A percentile compares a stretch with the other conserved stretches of the same genome.
Evolutionary conservation across 192 early-diverging fungal species (phyloP).

Genomic region (Coemansia umbellata): DNA sequence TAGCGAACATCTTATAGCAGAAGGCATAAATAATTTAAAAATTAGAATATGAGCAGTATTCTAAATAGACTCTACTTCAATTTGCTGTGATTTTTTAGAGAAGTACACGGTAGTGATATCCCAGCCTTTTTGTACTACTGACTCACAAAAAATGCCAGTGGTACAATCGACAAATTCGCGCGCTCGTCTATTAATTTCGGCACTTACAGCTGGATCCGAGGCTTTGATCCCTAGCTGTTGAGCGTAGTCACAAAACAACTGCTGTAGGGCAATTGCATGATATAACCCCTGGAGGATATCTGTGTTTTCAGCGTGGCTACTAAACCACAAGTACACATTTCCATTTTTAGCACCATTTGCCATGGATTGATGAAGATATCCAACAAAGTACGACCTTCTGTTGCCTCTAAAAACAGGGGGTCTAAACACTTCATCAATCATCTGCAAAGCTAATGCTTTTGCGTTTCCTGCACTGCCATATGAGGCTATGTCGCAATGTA

Average conservation of each 20-base stretch:
- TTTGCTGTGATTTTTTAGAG: conserved; percentile 11
- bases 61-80: conserved; percentile 6
- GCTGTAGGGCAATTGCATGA: conserved; percentile 11
- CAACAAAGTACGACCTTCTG: conserved; percentile 26
- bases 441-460: conserved; percentile 2
- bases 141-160: conserved; percentile 1
- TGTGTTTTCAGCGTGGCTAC: conserved; percentile 2
- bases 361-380: conserved; percentile 9
- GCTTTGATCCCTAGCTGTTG: neutral
- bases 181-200: neutral
- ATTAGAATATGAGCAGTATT: neutral
- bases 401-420: neutral
- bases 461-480: neutral
- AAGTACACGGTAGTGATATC: conserved; percentile 31
- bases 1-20: too few species aligned
- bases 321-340: conserved; percentile 29
- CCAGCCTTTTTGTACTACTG: conserved; percentile 21
- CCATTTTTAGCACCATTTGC: neutral
- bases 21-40: too few species aligned
- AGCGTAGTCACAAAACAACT: neutral
- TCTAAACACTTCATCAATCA: conserved; percentile 19
- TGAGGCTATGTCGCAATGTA: conserved; percentile 3
- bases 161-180: neutral
- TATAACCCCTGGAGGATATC: conserved; percentile 34
- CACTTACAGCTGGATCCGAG: neutral